phyloP scores from a whole-genome alignment of 805 yeast species.

The Nakazawaea holstii region DNA sequence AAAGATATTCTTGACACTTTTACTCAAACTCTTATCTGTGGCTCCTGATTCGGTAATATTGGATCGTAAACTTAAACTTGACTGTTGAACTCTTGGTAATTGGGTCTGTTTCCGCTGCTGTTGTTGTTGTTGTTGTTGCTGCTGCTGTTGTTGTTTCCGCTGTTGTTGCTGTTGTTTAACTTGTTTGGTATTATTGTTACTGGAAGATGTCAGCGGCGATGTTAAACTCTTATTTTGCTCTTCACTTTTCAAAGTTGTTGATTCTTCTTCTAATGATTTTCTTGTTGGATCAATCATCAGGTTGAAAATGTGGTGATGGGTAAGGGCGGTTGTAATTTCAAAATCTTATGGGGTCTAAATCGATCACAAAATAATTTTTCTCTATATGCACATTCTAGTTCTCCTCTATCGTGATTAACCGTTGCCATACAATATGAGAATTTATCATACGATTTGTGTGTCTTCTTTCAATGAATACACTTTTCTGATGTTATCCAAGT shows the following conservation, averaged over 20 bases:
- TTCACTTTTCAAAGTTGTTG: slow-evolving; percentile 9
- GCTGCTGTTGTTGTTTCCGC: background rate
- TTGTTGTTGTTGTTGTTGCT: background rate
- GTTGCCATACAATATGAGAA: background rate
- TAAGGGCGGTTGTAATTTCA: too few relatives aligned
- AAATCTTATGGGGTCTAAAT: too few relatives aligned
- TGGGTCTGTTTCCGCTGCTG: background rate
- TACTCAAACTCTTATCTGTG: slow-evolving; percentile 13
- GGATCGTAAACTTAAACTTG: background rate
- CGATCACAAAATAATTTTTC: too few relatives aligned
- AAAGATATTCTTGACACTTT: slow-evolving; percentile 26
- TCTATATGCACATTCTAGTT: too few relatives aligned
- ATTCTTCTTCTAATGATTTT: slow-evolving; percentile 6
- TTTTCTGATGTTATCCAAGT: too few relatives aligned
- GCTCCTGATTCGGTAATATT: slow-evolving; percentile 4
- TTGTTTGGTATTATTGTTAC: background rate
- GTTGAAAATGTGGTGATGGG: background rate
- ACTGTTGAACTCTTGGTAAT: background rate
- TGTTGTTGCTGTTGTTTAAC: background rate
- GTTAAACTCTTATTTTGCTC: slow-evolving; percentile 3
- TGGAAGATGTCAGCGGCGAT: slow-evolving; percentile 2
- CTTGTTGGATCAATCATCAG: background rate
- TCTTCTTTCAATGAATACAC: too few relatives aligned
- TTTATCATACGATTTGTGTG: background rate
- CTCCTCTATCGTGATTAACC: too few relatives aligned